Conservation (phyloP, 495 filamentous ascomycete genomes). For the Zalerion maritima region DNA sequence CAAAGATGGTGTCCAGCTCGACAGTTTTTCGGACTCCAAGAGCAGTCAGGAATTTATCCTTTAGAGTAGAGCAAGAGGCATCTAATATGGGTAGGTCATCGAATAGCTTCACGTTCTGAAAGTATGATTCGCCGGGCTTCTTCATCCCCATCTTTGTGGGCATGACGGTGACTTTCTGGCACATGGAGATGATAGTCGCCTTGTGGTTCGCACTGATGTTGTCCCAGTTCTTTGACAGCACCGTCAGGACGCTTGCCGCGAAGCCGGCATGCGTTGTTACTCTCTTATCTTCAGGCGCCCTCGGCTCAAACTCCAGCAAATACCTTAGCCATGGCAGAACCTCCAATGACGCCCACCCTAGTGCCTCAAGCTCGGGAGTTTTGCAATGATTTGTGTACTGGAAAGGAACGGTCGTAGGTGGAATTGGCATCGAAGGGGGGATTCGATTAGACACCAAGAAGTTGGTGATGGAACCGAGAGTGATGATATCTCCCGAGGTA, state of each 20-base stretch:
- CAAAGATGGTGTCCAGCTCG: conserved; percentile 85
- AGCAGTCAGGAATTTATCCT: conserved; percentile 73
- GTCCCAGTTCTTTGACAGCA: conserved; percentile 85
- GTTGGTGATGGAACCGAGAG: conserved; percentile 56
- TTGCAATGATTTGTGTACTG: conserved; percentile 46
- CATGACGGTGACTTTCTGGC: conserved; percentile 59
- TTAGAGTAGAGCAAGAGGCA: conserved; percentile 55
- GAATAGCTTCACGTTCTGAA: conserved; percentile 83
- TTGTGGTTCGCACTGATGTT: conserved; percentile 49
- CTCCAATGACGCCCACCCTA: conserved; percentile 73
- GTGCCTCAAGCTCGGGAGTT: conserved; percentile 51
- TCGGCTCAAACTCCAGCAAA: conserved; percentile 46
- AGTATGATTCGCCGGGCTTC: conserved; percentile 76
- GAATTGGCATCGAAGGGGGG: conserved; percentile 66
- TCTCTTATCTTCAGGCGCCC: conserved; percentile 26
- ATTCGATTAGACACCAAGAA: conserved; percentile 64
- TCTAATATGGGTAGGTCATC: conserved; percentile 82
- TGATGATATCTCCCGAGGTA: conserved; percentile 48
- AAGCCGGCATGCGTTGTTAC: conserved; percentile 60
- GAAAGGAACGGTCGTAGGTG: conserved; percentile 71
- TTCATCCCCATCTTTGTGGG: conserved; percentile 88
- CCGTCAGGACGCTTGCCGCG: conserved; percentile 57
- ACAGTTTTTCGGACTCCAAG: conserved; percentile 80
- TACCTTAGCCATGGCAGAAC: conserved; percentile 72
- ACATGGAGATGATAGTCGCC: conserved; percentile 41